Conservation (phyloP, 208 protist genomes). For the Trypanosoma boissoni region DNA sequence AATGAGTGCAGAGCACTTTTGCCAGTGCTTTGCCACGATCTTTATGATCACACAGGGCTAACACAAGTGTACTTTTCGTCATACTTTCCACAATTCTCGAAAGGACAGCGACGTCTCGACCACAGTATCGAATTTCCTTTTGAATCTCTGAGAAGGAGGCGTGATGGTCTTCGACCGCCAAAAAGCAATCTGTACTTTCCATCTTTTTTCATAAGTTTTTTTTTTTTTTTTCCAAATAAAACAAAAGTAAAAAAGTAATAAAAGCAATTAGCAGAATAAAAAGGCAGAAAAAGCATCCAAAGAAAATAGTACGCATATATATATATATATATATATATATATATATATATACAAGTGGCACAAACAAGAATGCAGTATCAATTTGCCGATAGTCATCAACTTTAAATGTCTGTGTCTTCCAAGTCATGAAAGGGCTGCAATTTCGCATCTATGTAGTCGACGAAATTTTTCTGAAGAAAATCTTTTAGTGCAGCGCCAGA, state of each 20-base stretch:
- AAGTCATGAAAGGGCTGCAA: conserved; percentile 13
- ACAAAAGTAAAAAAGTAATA: conserved; percentile 8
- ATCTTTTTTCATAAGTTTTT: too few relatives aligned
- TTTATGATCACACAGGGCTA: conserved; percentile 28
- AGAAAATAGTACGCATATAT: not conserved
- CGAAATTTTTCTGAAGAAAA: conserved; percentile 79
- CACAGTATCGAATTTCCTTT: conserved; percentile 27
- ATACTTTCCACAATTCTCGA: conserved; percentile 31
- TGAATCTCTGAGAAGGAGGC: conserved; percentile 3
- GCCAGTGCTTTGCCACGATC: conserved; percentile 29
- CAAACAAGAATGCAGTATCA: too few relatives aligned
- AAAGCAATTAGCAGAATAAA: conserved; percentile 15
- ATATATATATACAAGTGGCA: too few relatives aligned
- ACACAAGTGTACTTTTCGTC: conserved; percentile 34
- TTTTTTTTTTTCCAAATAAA: not conserved
- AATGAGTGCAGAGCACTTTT: conserved; percentile 45
- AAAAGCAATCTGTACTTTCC: conserved; percentile 46
- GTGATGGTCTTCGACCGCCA: conserved; percentile 28
- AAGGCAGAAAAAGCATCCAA: not conserved
- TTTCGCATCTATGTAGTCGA: conserved; percentile 68
- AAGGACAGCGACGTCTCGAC: conserved; percentile 24
- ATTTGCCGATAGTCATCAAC: not conserved
- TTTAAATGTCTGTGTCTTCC: conserved; percentile 16
- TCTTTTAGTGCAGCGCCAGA: conserved; percentile 52
- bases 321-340: too few relatives aligned